Conservation (phyloP, 2,329 filamentous ascomycete genomes). For the Aspergillus pseudotamarii region DNA sequence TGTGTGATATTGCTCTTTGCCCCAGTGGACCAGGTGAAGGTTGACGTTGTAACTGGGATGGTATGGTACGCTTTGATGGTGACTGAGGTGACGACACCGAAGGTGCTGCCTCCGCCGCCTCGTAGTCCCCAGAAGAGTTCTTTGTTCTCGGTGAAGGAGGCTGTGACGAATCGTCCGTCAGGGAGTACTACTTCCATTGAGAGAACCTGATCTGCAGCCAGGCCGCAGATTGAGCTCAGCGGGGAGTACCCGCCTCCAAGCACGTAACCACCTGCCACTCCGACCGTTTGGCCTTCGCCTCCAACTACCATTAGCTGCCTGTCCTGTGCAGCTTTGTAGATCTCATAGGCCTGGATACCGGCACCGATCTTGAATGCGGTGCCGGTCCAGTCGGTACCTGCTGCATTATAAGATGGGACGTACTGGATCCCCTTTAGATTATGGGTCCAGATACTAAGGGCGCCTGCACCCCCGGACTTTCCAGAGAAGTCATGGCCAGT, state of each 20-base stretch:
- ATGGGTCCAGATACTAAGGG: constrained; percentile 6
- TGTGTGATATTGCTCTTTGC: not conserved
- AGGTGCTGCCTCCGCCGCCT: constrained; percentile 56
- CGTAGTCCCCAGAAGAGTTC: constrained; percentile 53
- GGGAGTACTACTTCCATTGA: constrained; percentile 25
- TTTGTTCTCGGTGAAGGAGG: constrained; percentile 28
- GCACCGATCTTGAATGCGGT: constrained; percentile 50
- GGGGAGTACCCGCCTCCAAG: constrained; percentile 61
- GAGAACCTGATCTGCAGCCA: constrained; percentile 23
- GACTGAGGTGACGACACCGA: constrained; percentile 47
- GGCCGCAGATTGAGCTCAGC: constrained; percentile 41
- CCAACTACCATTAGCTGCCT: constrained; percentile 46
- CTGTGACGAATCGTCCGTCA: not conserved
- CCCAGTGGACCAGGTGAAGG: constrained; percentile 7
- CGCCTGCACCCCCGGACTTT: not conserved
- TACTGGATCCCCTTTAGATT: not conserved
- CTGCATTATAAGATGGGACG: not conserved
- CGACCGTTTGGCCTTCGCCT: constrained; percentile 48
- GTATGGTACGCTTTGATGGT: constrained; percentile 44
- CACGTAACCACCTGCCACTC: constrained; percentile 59
- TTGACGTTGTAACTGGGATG: constrained; percentile 28
- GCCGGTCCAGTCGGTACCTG: constrained; percentile 32
- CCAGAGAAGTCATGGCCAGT: not conserved
- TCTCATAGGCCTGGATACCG: constrained; percentile 52
- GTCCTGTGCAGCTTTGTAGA: constrained; percentile 49